Base-by-base conservation (phyloP, 148 eudicot genomes). In the Agrostemma githago region DNA sequence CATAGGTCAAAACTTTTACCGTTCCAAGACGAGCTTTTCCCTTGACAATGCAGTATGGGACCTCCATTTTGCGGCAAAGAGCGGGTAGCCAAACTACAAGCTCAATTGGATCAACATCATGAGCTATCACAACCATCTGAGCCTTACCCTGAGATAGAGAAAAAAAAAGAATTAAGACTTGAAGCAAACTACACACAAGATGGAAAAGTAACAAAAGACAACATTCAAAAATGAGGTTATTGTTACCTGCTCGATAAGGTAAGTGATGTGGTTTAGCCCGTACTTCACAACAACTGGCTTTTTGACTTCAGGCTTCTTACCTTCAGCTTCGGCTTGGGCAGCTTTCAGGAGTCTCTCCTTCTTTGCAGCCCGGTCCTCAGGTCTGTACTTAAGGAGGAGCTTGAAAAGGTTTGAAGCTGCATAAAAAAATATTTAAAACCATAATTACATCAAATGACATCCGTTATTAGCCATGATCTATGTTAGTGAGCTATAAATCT, bases 31-130 rank as follows among this genome's bases (percentile, higher is more conserved):
- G 86, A 51, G 98, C 87, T 71, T 93, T 93, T 6, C 98, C 98
- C 88, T 93, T 93, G 16, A 93, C 97, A 74, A 93, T 91, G 81
- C 94, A 91, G 87, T 93, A 93, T 2, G 98, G 98, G 54, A 93
- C 88, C 64, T 93, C 97, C 96, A 93, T 91, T 83, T 93, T 93
- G 66, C 94, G 85, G 86, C 98, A 93, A 46, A 93, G 74, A 0
- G 97, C 92, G 34, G 98, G 98, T 61, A 93, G 91, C 98, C 98
- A 93, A 41, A 93, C 98, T 4, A 91, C 98, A 44, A 93, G 79
- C 87, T 93, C 98, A 43, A 91, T 93, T 3, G 98, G 98, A 82
- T 93, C 98, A 14, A 93, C 98, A 72, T 93, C 98, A 75, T 91
- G 98, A 60, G 98, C 98, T 74, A 93, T 93, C 44, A 93, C 91